Evolutionary conservation across 2,329 filamentous ascomycete genomes (phyloP).

Genomic region (Seiridium cupressi): DNA sequence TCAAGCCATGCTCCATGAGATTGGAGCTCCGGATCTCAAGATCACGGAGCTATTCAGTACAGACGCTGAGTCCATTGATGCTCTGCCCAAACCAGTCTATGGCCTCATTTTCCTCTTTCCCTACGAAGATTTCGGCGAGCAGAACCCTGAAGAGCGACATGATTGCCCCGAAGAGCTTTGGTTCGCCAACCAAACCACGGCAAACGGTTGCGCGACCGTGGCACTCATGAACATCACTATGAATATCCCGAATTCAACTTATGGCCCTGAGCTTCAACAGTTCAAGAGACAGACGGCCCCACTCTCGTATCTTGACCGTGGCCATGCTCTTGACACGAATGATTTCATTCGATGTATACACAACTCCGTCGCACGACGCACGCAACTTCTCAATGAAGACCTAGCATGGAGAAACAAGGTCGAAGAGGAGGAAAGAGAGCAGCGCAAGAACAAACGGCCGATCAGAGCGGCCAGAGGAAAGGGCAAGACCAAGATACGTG

Average conservation of each 20-base stretch:
- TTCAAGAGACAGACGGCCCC: constrained; percentile 73
- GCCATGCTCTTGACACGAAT: constrained; percentile 72
- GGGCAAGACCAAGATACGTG: constrained; percentile 16
- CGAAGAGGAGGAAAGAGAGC: constrained; percentile 34
- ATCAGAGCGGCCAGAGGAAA: constrained; percentile 28
- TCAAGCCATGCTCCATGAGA: constrained; percentile 76
- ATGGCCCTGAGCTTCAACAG: constrained; percentile 66
- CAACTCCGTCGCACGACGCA: constrained; percentile 81
- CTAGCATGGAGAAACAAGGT: constrained; percentile 61
- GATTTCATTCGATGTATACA: constrained; percentile 77
- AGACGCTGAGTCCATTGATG: constrained; percentile 62
- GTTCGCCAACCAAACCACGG: constrained; percentile 91
- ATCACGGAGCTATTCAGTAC: constrained; percentile 75
- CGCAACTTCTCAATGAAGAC: constrained; percentile 74
- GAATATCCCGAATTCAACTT: constrained; percentile 66
- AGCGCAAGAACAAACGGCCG: constrained; percentile 11
- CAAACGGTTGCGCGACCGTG: constrained; percentile 88
- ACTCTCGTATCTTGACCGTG: constrained; percentile 71
- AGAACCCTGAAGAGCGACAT: constrained; percentile 52
- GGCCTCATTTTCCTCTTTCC: constrained; percentile 89
- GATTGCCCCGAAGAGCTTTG: constrained; percentile 67
- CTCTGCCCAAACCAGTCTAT: constrained; percentile 70
- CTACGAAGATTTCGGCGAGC: constrained; percentile 53
- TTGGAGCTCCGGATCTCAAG: constrained; percentile 72
- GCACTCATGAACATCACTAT: constrained; percentile 92